phyloP scores from a whole-genome alignment of 345 rosid species.

The Murraya koenigii region DNA sequence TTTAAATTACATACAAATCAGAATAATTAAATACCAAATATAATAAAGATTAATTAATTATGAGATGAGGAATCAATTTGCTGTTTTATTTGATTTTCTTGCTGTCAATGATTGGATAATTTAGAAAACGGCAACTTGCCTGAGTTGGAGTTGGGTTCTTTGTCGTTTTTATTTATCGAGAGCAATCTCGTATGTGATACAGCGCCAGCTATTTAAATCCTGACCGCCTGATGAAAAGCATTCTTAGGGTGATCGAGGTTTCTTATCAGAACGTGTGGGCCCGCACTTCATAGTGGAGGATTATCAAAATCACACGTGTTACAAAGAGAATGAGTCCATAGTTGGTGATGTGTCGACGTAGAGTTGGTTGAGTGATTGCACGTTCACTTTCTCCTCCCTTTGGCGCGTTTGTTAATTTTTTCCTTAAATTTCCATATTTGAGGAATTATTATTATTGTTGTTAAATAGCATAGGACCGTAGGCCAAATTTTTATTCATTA shows the following conservation, averaged over 20 bases:
- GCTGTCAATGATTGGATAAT: slow-evolving; percentile 8
- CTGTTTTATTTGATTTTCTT: slow-evolving; percentile 1
- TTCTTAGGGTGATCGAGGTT: neutral
- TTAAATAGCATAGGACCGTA: too few relatives aligned
- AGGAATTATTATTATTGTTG: neutral
- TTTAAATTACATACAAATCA: neutral
- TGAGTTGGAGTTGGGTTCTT: neutral
- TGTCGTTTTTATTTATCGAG: neutral
- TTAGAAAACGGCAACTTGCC: neutral
- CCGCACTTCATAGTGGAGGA: neutral
- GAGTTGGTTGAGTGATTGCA: neutral
- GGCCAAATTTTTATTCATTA: too few relatives aligned
- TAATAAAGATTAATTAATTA: neutral
- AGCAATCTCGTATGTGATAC: neutral
- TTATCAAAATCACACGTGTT: slow-evolving; percentile 10
- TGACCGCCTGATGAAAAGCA: neutral
- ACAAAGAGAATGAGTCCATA: neutral
- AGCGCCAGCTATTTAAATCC: neutral
- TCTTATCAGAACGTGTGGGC: neutral
- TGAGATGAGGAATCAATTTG: slow-evolving; percentile 12
- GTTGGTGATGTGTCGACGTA: slow-evolving; percentile 9
- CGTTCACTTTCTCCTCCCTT: neutral
- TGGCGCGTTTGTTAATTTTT: neutral
- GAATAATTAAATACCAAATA: neutral
- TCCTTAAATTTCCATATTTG: neutral